Conservation (phyloP, 1,139 yeast species). For the Taphrina communis region DNA sequence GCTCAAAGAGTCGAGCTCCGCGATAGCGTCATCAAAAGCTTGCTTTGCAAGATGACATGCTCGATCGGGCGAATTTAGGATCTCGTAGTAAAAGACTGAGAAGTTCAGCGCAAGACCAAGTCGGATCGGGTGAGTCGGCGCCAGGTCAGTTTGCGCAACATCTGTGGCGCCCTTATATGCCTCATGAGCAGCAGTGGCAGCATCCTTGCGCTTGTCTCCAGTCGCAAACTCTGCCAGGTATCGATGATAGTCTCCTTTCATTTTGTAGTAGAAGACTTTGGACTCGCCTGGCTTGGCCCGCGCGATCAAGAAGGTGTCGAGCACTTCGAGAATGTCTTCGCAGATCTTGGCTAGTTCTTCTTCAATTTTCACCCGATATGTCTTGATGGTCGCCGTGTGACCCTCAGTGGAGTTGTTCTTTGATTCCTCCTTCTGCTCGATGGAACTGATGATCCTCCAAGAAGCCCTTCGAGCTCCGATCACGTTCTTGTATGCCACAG, state of each 20-base stretch:
- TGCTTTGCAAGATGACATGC: constrained; percentile 99
- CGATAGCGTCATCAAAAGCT: constrained; percentile 99
- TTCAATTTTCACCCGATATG: constrained; percentile 95
- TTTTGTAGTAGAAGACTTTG: constrained; percentile 96
- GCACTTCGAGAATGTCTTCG: constrained; percentile 87
- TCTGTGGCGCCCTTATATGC: constrained; percentile 96
- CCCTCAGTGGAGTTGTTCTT: constrained; percentile 60
- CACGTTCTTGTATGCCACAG: constrained; percentile 97
- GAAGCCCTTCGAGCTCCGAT: constrained; percentile 99
- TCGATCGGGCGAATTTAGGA: constrained; percentile 96
- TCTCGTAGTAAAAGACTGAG: constrained; percentile 97
- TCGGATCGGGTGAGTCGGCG: constrained; percentile 99
- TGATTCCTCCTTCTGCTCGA: constrained; percentile 98
- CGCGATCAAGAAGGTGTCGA: constrained; percentile 88
- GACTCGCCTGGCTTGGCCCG: constrained; percentile 98
- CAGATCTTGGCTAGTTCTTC: constrained; percentile 91
- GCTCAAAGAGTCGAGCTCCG: constrained; percentile 95
- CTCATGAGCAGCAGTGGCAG: constrained; percentile 92
- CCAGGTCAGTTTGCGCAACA: constrained; percentile 95
- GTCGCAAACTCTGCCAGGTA: constrained; percentile 96
- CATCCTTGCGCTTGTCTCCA: constrained; percentile 90
- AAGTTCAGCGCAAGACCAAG: constrained; percentile 97
- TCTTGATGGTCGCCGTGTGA: constrained; percentile 80
- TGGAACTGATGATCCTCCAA: constrained; percentile 98
- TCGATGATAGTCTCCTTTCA: constrained; percentile 99